A percentile compares a stretch with the other conserved stretches of the same genome.
phyloP scores from a whole-genome alignment of 768 basidiomycete species.

The Macrolepiota dolichaula region DNA sequence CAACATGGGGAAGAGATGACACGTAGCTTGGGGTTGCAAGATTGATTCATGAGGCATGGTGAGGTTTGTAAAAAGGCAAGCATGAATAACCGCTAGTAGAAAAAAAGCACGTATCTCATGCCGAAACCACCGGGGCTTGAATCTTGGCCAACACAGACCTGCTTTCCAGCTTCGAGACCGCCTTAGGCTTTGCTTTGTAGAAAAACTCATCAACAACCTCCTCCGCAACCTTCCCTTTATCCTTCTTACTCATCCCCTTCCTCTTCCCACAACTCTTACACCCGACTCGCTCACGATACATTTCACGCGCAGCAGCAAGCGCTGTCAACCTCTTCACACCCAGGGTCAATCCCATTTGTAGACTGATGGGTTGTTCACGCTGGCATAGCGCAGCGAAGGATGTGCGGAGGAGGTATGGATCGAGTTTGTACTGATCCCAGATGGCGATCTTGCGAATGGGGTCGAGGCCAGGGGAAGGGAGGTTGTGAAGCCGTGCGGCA shows the following conservation, averaged over 20 bases:
- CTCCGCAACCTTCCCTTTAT: conserved; percentile 21
- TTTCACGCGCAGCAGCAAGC: conserved; percentile 28
- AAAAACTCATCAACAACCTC: conserved; percentile 17
- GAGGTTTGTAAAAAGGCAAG: too few relatives aligned
- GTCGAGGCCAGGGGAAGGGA: conserved; percentile 21
- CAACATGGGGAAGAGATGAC: not conserved
- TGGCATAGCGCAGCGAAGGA: conserved; percentile 27
- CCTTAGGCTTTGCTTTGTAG: not conserved
- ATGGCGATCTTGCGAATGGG: conserved; percentile 31
- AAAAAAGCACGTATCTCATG: not conserved
- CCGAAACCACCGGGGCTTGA: not conserved
- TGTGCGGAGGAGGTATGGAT: conserved; percentile 24
- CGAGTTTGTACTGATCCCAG: conserved; percentile 32
- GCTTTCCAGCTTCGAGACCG: not conserved
- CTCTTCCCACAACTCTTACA: conserved; percentile 20
- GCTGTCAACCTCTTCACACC: conserved; percentile 30
- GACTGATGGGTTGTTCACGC: conserved; percentile 27
- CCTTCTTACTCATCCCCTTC: conserved; percentile 19
- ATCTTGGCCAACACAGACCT: not conserved
- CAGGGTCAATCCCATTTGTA: conserved; percentile 29
- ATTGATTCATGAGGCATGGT: not conserved
- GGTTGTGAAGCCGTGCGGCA: conserved; percentile 17
- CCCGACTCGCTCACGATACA: conserved; percentile 26
- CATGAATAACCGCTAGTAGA: not conserved
- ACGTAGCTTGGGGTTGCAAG: not conserved